Base-by-base conservation (phyloP, 176 grass and related monocot genomes). In the Oryza longistaminata region DNA sequence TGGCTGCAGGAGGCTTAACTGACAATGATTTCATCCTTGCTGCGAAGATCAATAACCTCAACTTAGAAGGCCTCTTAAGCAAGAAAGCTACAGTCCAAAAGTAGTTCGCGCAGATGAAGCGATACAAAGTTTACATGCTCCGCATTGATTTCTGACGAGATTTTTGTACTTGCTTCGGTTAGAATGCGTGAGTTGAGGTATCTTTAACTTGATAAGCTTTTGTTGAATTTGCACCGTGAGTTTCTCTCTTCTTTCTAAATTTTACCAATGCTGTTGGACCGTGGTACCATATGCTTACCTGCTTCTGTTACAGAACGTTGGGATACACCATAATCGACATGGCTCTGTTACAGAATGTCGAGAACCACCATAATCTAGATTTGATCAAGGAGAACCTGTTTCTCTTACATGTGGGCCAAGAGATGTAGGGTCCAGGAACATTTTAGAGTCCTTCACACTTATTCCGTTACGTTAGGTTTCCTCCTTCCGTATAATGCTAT, bases 11-110 rank as follows among this genome's bases (percentile, higher is more conserved):
- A 81, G 96, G 93, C 46, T 90, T 98, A 24, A 98, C 89, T 14
- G 90, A 92, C 72, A 95, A 95, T 75, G 91, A 93, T 77, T 95
- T 98, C 88, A 83, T 98, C 62, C 89, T 98, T 81, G 93, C 93
- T 87, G 87, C 93, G 6, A 93, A 95, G 91, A 98, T 95, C 77
- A 93, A 89, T 84, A 73, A 73, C 34, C 91, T 95, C 34, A 71
- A 90, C 9, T 71, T 94, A 4, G 81, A 90, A 46, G 82, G 84
- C 81, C 84, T 94, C 85, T 76, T 93, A 76, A 92, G 74, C 72
- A 97, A 86, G 83, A 93, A 91, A 89, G 74, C 83, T 68, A 79
- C n/a, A 68, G 25, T 77, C 48, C 39, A 87, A 1, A 40, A 79
- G 60, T 64, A 68, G 31, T n/a, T 79, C 14, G 24, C 2, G 45